Conservation (phyloP, 257 asterid species). For the Plantago elongata region DNA sequence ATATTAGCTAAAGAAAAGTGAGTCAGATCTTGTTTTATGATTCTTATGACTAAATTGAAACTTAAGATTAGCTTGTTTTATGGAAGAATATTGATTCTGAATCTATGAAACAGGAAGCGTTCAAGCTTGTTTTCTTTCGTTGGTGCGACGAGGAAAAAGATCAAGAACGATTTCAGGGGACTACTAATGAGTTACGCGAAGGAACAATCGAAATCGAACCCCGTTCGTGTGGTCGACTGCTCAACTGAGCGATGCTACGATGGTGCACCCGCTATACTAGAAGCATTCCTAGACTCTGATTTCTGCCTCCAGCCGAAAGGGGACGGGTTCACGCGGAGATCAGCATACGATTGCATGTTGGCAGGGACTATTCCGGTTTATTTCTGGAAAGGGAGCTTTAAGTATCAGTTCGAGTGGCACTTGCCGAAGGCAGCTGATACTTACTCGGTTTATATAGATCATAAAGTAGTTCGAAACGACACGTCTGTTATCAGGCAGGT, state of each 20-base stretch:
- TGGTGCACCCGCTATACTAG: constrained; percentile 49
- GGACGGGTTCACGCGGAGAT: constrained; percentile 54
- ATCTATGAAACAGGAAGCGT: constrained; percentile 25
- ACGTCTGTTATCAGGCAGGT: constrained; percentile 20
- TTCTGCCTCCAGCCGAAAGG: constrained; percentile 66
- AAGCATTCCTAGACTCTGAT: constrained; percentile 47
- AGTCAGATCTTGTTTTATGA: too few species aligned
- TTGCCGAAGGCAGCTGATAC: constrained; percentile 27
- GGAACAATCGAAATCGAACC: constrained; percentile 27
- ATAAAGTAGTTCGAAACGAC: constrained; percentile 37
- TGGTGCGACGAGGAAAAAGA: constrained; percentile 42
- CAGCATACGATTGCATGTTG: constrained; percentile 53
- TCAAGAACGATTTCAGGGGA: constrained; percentile 46
- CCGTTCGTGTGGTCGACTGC: constrained; percentile 61
- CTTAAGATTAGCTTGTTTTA: too few species aligned
- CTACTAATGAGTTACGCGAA: constrained; percentile 38
- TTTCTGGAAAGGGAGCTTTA: constrained; percentile 47
- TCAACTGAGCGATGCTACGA: constrained; percentile 42
- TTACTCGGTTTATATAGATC: constrained; percentile 45
- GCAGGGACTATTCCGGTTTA: constrained; percentile 61
- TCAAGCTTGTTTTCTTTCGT: constrained; percentile 50
- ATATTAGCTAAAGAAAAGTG: too few species aligned
- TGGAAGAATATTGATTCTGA: too few species aligned
- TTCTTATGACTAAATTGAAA: too few species aligned
- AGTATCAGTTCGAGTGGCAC: constrained; percentile 55